Evolutionary conservation across 164 flowering plant species (phyloP), one percentile per base, ranked within the genome.

Genomic region (Macadamia tetraphylla): DNA sequence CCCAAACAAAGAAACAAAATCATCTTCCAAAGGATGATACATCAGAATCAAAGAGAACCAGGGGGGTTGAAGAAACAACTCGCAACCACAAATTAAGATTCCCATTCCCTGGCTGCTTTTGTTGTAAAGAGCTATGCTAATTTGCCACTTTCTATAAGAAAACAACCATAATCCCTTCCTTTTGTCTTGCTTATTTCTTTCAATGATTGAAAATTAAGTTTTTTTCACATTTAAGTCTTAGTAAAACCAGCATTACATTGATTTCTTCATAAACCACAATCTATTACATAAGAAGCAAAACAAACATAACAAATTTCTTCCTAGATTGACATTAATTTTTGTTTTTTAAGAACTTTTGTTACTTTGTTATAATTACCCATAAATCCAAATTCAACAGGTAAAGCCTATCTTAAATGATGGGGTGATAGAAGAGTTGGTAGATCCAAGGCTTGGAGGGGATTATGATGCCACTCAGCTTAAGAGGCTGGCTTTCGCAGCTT

Each of bases 401-500:
- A 91, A 82, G 67, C 89, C 97, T 56, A 78, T 81, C 29, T 66
- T 91, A 44, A 87, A 76, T 9, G 66, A 73, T 48, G 94, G 90
- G 42, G 85, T 83, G 61, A 63, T 76, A 14, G 87, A 85, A 48
- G 72, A 74, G 64, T 62, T 94, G 71, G 80, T 84, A 42, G 98
- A 94, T 80, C 89, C 86, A 69, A 85, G 81, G 67, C 89, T 94
- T 51, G 79, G 70, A 75, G 86, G 81, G 58, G 81, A 75, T 43
- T 91, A 82, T 58, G 88, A 90, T 70, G 65, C 53, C 14, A 51
- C 73, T 42, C 86, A 91, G 74, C 74, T 88, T 60, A 75, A 78
- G 60, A 78, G 84, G 60, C 78, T 91, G 44, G 85, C 87, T 46
- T 83, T 86, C 68, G 86, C 87, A 1, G 96, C 97, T 18, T 90